Conservation (phyloP, 306 rosid genomes). For the Benincasa hispida region DNA sequence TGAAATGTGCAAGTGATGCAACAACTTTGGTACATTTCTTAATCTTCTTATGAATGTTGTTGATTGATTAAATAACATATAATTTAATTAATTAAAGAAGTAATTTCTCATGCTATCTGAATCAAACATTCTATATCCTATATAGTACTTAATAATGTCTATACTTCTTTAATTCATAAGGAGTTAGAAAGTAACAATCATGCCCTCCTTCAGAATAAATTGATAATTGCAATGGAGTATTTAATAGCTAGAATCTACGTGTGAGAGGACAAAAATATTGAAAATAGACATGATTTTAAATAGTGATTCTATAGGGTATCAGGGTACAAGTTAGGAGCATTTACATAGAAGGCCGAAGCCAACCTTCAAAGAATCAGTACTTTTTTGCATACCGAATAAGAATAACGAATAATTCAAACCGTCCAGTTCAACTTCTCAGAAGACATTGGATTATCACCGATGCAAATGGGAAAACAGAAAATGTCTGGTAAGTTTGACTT, state of each 20-base stretch:
- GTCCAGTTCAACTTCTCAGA: slow-evolving; percentile 75
- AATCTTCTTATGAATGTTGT: neutral
- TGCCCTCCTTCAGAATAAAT: neutral
- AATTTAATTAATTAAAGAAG: neutral
- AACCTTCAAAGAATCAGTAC: slow-evolving; percentile 67
- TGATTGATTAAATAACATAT: neutral
- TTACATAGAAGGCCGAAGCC: slow-evolving; percentile 88
- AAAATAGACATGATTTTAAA: neutral
- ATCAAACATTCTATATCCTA: neutral
- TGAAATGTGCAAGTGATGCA: slow-evolving; percentile 89
- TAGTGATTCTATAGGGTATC: slow-evolving; percentile 44
- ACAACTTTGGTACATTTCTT: slow-evolving; percentile 56
- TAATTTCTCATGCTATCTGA: neutral
- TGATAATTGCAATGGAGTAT: neutral
- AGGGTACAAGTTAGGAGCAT: slow-evolving; percentile 93
- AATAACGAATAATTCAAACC: slow-evolving; percentile 74
- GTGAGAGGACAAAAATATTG: neutral
- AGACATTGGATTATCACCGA: slow-evolving; percentile 97
- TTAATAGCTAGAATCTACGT: neutral
- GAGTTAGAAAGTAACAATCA: neutral
- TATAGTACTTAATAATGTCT: neutral
- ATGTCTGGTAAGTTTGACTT: slow-evolving; percentile 52
- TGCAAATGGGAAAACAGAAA: slow-evolving; percentile 73
- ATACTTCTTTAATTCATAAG: neutral
- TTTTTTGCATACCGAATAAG: slow-evolving; percentile 90